Conservation (phyloP, 1,139 yeast genomes). For the Hyphopichia wangnamkhiaoensis region DNA sequence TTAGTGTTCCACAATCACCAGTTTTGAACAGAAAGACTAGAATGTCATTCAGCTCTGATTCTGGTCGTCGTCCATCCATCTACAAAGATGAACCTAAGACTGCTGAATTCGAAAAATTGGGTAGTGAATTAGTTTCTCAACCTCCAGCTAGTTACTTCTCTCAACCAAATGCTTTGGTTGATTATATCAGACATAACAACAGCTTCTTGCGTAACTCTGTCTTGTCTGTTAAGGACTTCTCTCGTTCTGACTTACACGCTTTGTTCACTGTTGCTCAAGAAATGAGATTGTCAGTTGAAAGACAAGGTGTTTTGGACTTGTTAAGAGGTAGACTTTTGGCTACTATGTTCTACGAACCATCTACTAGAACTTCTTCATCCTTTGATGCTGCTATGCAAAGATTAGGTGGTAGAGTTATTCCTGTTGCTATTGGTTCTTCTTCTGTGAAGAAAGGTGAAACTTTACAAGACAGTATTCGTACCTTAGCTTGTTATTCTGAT, state of each 20-base stretch:
- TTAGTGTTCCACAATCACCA: conserved; percentile 48
- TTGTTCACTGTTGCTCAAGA: conserved; percentile 97
- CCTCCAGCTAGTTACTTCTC: conserved; percentile 66
- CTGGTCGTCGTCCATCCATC: conserved; percentile 47
- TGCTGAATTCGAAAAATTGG: conserved; percentile 57
- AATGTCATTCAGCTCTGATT: conserved; percentile 39
- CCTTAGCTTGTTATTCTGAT: conserved; percentile 93
- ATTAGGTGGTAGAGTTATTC: conserved; percentile 95
- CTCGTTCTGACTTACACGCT: conserved; percentile 85
- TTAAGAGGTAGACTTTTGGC: conserved; percentile 89
- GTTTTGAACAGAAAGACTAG: conserved; percentile 44
- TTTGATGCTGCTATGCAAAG: conserved; percentile 99
- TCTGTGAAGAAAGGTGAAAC: conserved; percentile 98
- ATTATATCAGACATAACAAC: conserved; percentile 76
- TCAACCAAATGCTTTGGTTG: conserved; percentile 75
- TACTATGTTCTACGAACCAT: conserved; percentile 97
- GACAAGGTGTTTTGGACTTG: conserved; percentile 91
- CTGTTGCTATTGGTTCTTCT: conserved; percentile 80
- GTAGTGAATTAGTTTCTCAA: conserved; percentile 72
- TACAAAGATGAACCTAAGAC: conserved; percentile 35
- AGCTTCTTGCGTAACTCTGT: conserved; percentile 88
- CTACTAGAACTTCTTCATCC: conserved; percentile 94
- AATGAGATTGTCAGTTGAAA: conserved; percentile 94
- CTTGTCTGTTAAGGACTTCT: conserved; percentile 82
- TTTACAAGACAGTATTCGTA: conserved; percentile 92